A percentile compares a stretch with the other conserved stretches of the same genome.
Evolutionary conservation across 2,329 filamentous ascomycete species (phyloP).

Genomic region (Claviceps digitariae): DNA sequence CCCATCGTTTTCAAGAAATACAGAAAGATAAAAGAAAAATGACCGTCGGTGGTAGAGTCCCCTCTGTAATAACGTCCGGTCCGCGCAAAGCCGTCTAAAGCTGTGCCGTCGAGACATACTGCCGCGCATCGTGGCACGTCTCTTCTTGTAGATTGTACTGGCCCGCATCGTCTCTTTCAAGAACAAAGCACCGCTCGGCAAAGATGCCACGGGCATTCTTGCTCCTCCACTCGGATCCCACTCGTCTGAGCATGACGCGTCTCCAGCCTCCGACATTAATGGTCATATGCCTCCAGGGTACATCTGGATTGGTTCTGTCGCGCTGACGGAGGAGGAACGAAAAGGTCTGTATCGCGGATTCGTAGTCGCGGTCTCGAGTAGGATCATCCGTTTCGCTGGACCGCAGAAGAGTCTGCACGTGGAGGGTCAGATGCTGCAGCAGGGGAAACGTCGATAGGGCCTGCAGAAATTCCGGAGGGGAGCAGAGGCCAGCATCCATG

Average conservation of each 20-base stretch:
- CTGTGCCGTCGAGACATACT: constrained; percentile 8
- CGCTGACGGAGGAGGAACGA: constrained; percentile 19
- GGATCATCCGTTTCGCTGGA: constrained; percentile 16
- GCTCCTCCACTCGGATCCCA: constrained; percentile 26
- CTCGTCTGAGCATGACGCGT: constrained; percentile 28
- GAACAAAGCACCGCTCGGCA: constrained; percentile 33
- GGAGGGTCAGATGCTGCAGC: constrained; percentile 27
- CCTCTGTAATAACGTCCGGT: too few species aligned
- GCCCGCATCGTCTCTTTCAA: constrained; percentile 17
- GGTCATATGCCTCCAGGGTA: constrained; percentile 26
- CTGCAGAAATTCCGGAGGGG: constrained; percentile 23
- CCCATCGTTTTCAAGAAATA: too few species aligned
- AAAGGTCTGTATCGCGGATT: constrained; percentile 22
- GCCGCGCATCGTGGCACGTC: constrained; percentile 13
- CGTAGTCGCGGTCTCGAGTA: constrained; percentile 23
- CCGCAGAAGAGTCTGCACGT: constrained; percentile 29
- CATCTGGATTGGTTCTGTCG: constrained; percentile 6
- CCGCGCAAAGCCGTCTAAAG: neutral
- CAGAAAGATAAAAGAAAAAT: too few species aligned
- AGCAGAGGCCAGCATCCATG: constrained; percentile 26
- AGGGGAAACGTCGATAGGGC: constrained; percentile 25
- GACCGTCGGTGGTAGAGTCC: too few species aligned
- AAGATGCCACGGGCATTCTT: constrained; percentile 28
- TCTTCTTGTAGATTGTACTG: constrained; percentile 15
- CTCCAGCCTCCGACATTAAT: constrained; percentile 36